These are phyloP conservation scores for Ochromonas danica DNA, from an alignment of 108 stramenopile species.

Conservation along the genomic window DNA sequence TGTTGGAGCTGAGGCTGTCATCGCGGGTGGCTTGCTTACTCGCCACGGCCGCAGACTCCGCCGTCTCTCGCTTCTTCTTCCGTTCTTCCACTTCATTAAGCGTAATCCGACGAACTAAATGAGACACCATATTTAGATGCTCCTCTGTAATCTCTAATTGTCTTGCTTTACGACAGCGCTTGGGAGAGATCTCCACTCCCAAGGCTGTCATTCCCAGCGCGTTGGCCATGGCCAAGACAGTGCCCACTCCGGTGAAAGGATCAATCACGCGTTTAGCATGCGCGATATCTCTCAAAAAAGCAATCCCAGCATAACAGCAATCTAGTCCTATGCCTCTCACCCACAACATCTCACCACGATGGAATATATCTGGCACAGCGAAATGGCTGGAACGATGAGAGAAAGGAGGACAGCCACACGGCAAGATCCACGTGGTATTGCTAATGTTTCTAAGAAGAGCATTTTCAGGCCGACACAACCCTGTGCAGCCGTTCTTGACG, in stretches of 20 bases:
- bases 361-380: neutral
- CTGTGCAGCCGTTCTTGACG: neutral
- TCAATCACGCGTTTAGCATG: neutral
- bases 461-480: neutral
- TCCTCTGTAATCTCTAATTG: neutral
- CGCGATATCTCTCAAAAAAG: slow-evolving; percentile 1
- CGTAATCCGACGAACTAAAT: too few relatives aligned
- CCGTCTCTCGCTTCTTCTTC: too few relatives aligned
- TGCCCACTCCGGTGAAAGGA: neutral
- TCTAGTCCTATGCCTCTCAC: slow-evolving; percentile 2
- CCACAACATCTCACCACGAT: slow-evolving; percentile 20
- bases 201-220: neutral
- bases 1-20: too few relatives aligned
- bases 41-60: too few relatives aligned
- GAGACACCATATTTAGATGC: too few relatives aligned
- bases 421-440: too few relatives aligned
- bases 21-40: too few relatives aligned
- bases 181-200: neutral
- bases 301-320: neutral
- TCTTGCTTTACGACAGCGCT: neutral
- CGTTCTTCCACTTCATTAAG: too few relatives aligned
- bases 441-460: neutral
- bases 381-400: neutral
- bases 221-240: slow-evolving; percentile 21
- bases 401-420: too few relatives aligned